These are phyloP conservation scores for Termitomyces sp. DNA, from an alignment of 768 basidiomycete genomes.

Conservation along the genomic window DNA sequence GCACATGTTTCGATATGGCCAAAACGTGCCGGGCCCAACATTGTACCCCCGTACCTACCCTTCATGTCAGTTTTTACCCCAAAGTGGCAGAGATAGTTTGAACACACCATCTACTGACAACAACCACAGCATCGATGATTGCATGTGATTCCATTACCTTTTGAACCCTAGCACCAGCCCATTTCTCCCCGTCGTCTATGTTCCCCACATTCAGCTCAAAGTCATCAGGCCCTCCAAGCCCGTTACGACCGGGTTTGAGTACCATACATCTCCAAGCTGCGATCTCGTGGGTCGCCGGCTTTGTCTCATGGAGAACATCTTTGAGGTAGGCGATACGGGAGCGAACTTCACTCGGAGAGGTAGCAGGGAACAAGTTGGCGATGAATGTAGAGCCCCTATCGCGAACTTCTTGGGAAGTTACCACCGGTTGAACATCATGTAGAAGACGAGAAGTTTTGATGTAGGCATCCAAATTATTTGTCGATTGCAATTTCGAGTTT, in stretches of 20 bases:
- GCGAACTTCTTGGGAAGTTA: slow-evolving; percentile 67
- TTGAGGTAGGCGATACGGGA: slow-evolving; percentile 46
- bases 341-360: slow-evolving; percentile 45
- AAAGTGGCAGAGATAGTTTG: background rate
- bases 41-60: slow-evolving; percentile 71
- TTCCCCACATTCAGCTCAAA: slow-evolving; percentile 60
- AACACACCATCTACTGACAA: slow-evolving; percentile 71
- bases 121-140: slow-evolving; percentile 71
- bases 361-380: slow-evolving; percentile 54
- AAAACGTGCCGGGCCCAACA: slow-evolving; percentile 74
- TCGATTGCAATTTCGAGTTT: background rate
- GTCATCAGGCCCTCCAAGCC: slow-evolving; percentile 68
- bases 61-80: background rate
- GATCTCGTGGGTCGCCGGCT: slow-evolving; percentile 67
- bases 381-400: slow-evolving; percentile 73
- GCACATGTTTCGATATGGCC: slow-evolving; percentile 74
- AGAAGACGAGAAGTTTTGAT: slow-evolving; percentile 37
- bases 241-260: slow-evolving; percentile 56
- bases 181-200: slow-evolving; percentile 76
- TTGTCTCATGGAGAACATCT: slow-evolving; percentile 49
- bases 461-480: slow-evolving; percentile 44
- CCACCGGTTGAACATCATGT: slow-evolving; percentile 32
- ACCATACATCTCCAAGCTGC: slow-evolving; percentile 78
- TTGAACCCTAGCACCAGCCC: slow-evolving; percentile 58
- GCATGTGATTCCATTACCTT: slow-evolving; percentile 66